These are phyloP conservation scores for Eimeria praecox DNA, from an alignment of 169 alveolate species.

Conservation along the genomic window DNA sequence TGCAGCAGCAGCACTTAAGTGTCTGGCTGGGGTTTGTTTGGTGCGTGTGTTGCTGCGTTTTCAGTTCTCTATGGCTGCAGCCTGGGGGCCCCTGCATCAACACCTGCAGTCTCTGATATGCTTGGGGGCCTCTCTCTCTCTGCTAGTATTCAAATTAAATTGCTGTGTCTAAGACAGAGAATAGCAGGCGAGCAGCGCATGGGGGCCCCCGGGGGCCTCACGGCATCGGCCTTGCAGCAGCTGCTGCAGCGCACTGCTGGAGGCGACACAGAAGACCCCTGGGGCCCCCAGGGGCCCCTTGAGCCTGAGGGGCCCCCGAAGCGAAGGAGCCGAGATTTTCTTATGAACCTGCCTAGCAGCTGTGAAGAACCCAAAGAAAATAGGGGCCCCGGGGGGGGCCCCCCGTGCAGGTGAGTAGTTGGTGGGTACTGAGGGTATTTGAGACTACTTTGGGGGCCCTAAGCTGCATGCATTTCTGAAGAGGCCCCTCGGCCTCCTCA, in stretches of 20 bases:
- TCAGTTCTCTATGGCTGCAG: conserved; percentile 17
- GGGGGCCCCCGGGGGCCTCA: conserved; percentile 37
- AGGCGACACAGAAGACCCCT: neutral
- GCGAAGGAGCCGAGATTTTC: neutral
- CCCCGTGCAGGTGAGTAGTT: conserved; percentile 14
- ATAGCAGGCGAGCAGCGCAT: neutral
- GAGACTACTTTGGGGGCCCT: too few species aligned
- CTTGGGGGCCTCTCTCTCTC: neutral
- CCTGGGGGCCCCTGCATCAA: neutral
- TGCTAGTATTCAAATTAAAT: neutral
- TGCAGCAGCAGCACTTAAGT: neutral
- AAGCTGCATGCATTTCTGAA: too few species aligned
- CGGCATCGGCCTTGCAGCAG: conserved; percentile 16
- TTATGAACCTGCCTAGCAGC: conserved; percentile 20
- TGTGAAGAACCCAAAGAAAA: conserved; percentile 28
- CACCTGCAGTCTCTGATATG: neutral
- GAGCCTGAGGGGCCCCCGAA: neutral
- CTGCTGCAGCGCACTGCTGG: neutral
- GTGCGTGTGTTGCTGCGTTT: neutral
- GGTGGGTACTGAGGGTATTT: neutral
- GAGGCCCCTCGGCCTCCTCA: too few species aligned
- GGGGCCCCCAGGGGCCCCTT: conserved; percentile 9
- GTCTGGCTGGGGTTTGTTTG: neutral
- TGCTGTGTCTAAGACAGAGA: neutral
- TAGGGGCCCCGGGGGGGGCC: conserved; percentile 54